Base-by-base conservation (phyloP, 306 rosid genomes). In the Fragaria vesca region DNA sequence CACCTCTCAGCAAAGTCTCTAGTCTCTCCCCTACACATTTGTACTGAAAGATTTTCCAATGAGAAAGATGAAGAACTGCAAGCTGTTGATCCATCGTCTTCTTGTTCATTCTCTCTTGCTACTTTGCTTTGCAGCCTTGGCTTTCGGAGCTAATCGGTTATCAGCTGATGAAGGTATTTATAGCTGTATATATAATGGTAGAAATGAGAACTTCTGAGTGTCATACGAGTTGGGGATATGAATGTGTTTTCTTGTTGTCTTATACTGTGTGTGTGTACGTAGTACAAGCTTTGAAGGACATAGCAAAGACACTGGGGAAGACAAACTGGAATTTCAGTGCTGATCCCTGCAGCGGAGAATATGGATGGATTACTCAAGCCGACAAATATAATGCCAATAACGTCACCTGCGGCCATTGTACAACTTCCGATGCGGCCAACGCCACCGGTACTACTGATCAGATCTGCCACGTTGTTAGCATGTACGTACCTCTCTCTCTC, bases 401-500 rank as follows among this genome's bases (percentile, higher is more conserved):
- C 66, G 66, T 61, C 66, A 61, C 66, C 38, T 61, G 66, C 38
- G 66, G 66, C 18, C 30, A 28, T 2, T 61, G 66, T 61, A 61
- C 18, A 0, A 4, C 9, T 11, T 12, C 20, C 66, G 17, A 0
- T 61, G 6, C 18, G 26, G 60, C 60, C 12, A 54, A 54, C 21
- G 60, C 26, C 60, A 54, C 60, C 60, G 8, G 60, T 1, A 20
- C 24, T 18, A 26, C 9, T 26, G 18, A 61, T 28, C 38, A 26
- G 66, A 61, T 12, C 34, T 61, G 66, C 18, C 66, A 61, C 4
- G 66, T 61, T 61, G 30, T 26, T 12, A 61, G 30, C 66, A 61
- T 61, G 66, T 60, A 26, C 4, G 66, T 57, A 3, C 9, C 34
- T 24, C 32, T 24, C 32, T 24, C 32, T 24, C 65, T 24, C 16